Base-by-base conservation (phyloP, 352 stramenopile genomes). In the Phytophthora citricola region DNA sequence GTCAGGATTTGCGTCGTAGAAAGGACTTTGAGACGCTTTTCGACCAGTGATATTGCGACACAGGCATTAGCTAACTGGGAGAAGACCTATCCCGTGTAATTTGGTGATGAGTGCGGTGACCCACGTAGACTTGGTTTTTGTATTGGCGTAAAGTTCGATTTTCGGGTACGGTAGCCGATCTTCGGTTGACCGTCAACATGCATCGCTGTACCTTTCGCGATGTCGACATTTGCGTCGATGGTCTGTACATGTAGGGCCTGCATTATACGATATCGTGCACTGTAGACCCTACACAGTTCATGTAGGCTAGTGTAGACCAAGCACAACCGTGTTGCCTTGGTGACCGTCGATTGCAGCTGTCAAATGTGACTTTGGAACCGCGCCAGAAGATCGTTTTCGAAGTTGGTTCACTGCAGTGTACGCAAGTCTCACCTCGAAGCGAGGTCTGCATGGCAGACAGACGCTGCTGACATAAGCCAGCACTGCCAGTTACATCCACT, bases 1-100 rank as follows among this genome's bases (percentile, higher is more conserved):
- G 48, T 60, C 41, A 46, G 24, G 57, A 62, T 58, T 66, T 52
- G 63, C 52, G 7, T 7, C 11, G 43, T 58, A 47, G 46, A 63
- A 66, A 52, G 31, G 58, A 2, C 40, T 12, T 2, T 2, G 12
- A 32, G 41, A 17, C 17, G n/a, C 36, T 26, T 66, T 72, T 72
- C 29, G 39, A 20, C 64, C 64, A 72, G 15, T 72, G 27, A 65
- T 12, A 59, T 50, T 9, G 12, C 22, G 14, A 46, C 6, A 17
- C 5, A 1, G 1, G 2, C 44, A 7, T 56, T 66, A 67, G 38
- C 57, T 72, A 62, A 63, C 41, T 31, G 2, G 57, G 51, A 63
- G 49, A 71, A 58, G 14, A 9, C 57, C 39, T 60, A 57, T 1
- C 14, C 15, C 17, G 14, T n/a, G 54, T n/a, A 45, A 55, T 46